These are phyloP conservation scores for Verticillium dahliae DNA, from an alignment of 2,329 filamentous ascomycete genomes.

Conservation along the genomic window DNA sequence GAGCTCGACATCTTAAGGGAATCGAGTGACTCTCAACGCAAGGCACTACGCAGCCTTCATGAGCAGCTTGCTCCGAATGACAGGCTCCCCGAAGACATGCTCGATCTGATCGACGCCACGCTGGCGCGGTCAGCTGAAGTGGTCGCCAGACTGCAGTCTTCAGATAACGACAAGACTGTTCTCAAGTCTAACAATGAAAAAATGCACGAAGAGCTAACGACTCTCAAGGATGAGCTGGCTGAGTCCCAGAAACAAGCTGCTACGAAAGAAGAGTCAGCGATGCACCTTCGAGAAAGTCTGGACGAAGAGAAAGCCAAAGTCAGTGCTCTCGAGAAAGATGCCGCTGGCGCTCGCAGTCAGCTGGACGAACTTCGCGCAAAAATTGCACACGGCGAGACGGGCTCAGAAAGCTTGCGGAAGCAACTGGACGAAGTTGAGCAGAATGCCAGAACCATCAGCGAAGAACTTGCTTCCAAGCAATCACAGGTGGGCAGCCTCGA, in stretches of 20 bases:
- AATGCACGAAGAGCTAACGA: constrained; percentile 45
- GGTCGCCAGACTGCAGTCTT: constrained; percentile 50
- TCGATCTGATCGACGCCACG: constrained; percentile 54
- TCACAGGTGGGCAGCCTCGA: constrained; percentile 71
- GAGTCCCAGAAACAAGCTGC: constrained; percentile 45
- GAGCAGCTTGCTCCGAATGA: constrained; percentile 49
- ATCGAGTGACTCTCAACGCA: constrained; percentile 42
- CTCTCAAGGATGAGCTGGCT: constrained; percentile 52
- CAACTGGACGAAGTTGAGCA: constrained; percentile 70
- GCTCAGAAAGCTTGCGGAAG: constrained; percentile 71
- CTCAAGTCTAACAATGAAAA: constrained; percentile 58
- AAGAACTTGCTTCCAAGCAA: constrained; percentile 67
- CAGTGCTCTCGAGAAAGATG: constrained; percentile 46
- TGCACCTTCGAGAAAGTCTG: constrained; percentile 47
- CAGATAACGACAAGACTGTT: constrained; percentile 53
- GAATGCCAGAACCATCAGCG: constrained; percentile 59
- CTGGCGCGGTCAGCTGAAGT: constrained; percentile 51
- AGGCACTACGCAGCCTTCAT: constrained; percentile 52
- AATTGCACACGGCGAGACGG: constrained; percentile 77
- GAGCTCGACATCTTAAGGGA: constrained; percentile 46
- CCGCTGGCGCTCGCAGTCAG: constrained; percentile 61
- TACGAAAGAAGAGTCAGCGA: constrained; percentile 41
- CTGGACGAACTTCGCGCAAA: constrained; percentile 62
- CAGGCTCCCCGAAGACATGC: constrained; percentile 46
- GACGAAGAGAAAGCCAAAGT: constrained; percentile 48